Base-by-base conservation (phyloP, 345 rosid species). In the Barbarea vulgaris region DNA sequence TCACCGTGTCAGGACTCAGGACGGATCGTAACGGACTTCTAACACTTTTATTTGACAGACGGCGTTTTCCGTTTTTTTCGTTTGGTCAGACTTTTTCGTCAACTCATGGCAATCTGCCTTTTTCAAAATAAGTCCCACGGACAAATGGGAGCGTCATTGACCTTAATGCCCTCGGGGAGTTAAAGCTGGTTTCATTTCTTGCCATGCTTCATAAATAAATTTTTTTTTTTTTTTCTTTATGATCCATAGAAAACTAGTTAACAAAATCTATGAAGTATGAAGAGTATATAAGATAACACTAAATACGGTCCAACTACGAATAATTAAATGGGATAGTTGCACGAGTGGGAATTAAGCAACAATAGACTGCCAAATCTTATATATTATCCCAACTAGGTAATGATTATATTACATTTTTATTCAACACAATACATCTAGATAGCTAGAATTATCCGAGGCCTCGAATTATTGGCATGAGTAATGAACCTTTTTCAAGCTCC, bases 341-440 rank as follows among this genome's bases (percentile, higher is more conserved):
- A 76, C 79, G 74, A 76, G 79, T 61, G 74, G 64, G 56, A 39
- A 56, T 33, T 73, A 66, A 56, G 59, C 51, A 65, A 58, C 33
- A 37, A 27, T 67, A 47, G 41, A 37, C 60, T 18, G 6, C 44
- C 61, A 48, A 50, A 48, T 75, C 73, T 59, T 67, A 17, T 67
- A 17, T 8, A 50, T 24, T 34, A 67, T 24, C 14, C 30, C 60
- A 66, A 9, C 22, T 65, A 66, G 12, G 3, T 57, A 48, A 67
- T 57, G 31, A 57, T 58, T 67, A 47, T 22, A 47, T 19, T 39
- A 39, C 10, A 73, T 19, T 52, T 52, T 27, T 28, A 54, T 54
- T 34, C 15, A 64, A 42, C 71, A 31, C 7, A 64, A 33, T 42
- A 30, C 44, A 73, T 64, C 25, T 73, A 41, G 11, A 61, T 53